Base-by-base conservation (phyloP, 2,329 filamentous ascomycete species). In the Ceratocystis diversiconidia region DNA sequence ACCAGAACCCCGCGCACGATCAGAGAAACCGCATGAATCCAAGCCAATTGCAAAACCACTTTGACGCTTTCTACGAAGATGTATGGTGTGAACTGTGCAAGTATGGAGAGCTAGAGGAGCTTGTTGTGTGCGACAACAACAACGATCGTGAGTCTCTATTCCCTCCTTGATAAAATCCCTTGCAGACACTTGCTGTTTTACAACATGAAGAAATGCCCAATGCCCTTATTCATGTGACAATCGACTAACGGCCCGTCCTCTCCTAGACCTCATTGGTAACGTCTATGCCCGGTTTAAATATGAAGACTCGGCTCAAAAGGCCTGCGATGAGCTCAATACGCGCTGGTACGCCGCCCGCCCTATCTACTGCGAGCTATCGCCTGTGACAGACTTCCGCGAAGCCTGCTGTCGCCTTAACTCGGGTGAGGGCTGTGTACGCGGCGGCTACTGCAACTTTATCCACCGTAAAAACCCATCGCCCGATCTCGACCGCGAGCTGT, bases 1-100 rank as follows among this genome's bases (percentile, higher is more conserved):
- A 99, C 82, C 94, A 97, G 78, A 99, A 99, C 81, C 94, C 94
- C 10, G 90, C 91, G 69, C 95, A 95, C 84, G 92, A 97, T 76
- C 86, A 89, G 61, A 95, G 95, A 80, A 94, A 87, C 82, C 94
- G 92, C 79, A 96, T 99, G 89, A 96, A 95, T 79, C 80, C 91
- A 5, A 87, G 85, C 71, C 94, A 99, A 81, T 87, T 97, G 75
- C 92, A 96, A 78, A 96, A 96, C 80, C 94, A 99, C 83, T 99
- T 99, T 75, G 94, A 99, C 77, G 94, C 94, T 73, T 99, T 99
- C 77, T 99, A 99, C 81, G 94, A 99, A 80, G 94, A 99, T 76
- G 91, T 99, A 70, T 99, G 94, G 92, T 97, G 92, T 79, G 94
- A 99, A 83, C 90, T 99, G 80, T 97, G 94, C 87, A 91, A 95